Base-by-base conservation (phyloP, 257 asterid species). In the Nicotiana paniculata region DNA sequence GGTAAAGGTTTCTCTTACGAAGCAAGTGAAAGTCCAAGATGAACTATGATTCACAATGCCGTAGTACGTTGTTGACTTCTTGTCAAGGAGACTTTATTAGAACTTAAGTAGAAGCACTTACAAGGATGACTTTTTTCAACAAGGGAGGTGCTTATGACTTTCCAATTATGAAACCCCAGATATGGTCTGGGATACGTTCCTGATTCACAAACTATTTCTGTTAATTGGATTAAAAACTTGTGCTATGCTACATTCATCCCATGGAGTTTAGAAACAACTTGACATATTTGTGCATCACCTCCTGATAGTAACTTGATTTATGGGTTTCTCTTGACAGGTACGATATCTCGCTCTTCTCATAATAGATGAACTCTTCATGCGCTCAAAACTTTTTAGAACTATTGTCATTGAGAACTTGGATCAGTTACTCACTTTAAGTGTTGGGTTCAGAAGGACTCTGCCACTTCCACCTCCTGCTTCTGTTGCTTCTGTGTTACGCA, bases 301-400 rank as follows among this genome's bases (percentile, higher is more conserved):
- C 54, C 70, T 67, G 46, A n/a, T 81, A 35, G 55, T 48, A 55
- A 67, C 54, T 53, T 68, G 46, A 68, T 46, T 72, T 76, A 66
- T 51, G 63, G 79, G 63, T 51, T 76, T 21, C 84, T 63, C 48
- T 84, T 46, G 88, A 35, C 89, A 96, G 98, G 97, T 94, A 7
- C 89, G 98, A 13, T 96, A 90, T 82, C 98, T 93, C 24, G 81
- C 98, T n/a, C 93, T 95, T 81, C 93, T 94, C 88, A 91, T 96
- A 80, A 92, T 96, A 80, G 98, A 94, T 74, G 97, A 94, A 84
- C 89, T 95, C 75, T 92, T 95, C 88, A 92, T 95, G 97, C 95
- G 98, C 74, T 96, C 99, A 33, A 96, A 94, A 91, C 91, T 91
- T 26, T 94, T 94, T 83, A 90, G 98, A 82, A 90, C 86, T 74